Evolutionary conservation across 2,329 filamentous ascomycete genomes (phyloP), one percentile per base, ranked within the genome.

Genomic region (Fusarium liriodendri): DNA sequence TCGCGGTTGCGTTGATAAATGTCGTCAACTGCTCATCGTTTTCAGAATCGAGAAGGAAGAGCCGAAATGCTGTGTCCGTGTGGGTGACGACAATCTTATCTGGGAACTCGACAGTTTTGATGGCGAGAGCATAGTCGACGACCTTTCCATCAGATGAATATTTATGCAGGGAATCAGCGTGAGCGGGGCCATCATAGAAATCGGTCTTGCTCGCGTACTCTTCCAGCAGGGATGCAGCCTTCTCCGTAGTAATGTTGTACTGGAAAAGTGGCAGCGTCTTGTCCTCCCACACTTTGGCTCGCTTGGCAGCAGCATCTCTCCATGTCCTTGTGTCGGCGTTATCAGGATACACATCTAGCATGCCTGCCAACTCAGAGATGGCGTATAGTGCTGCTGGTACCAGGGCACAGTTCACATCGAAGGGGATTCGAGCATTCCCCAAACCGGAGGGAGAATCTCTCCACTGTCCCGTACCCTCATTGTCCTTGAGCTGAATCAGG

Each of bases 391-490:
- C 90, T 2, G 91, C 90, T 0, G 91, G 91, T 0, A 88, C 88
- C 0, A 93, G 83, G 1, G 89, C 90, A 0, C 89, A 89, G 74
- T 92, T 93, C 27, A 92, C 90, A 70, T 92, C 87, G 76, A 90
- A 92, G 0, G 91, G 90, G n/a, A 91, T 89, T 0, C 88, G 85
- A 2, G 89, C 90, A 37, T 89, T 89, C 2, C 89, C 91, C 16
- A 92, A 78, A 16, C 91, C 90, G 59, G 87, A 88, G 1, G 82
- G 85, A 18, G 87, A 90, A 71, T 93, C 91, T 57, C 91, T 85
- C 91, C 90, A 93, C 77, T 93, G 82, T 0, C 91, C 91, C 0
- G 91, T 89, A 1, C 85, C 71, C 69, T 91, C 80, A 8, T 82
- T 85, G 0, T 86, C 76, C 67, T 89, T 89, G 0, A 93, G 83